Conservation (phyloP, 805 yeast genomes). For the Dipodascopsis tothii region DNA sequence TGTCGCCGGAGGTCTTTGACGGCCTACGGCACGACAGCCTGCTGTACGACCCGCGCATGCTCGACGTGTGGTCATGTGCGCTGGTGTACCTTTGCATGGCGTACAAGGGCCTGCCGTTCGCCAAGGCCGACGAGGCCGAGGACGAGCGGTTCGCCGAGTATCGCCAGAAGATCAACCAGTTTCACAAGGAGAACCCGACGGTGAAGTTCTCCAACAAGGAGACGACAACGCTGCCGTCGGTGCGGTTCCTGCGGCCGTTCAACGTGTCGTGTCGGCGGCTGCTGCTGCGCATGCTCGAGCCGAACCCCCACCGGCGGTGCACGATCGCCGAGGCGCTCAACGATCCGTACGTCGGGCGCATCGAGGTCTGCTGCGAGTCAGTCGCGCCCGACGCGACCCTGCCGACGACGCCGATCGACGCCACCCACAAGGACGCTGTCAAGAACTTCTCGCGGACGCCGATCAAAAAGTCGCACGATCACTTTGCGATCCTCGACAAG, state of each 20-base stretch:
- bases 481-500: conserved; percentile 6
- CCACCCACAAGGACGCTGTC: conserved; percentile 10
- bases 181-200: conserved; percentile 17
- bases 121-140: conserved; percentile 25
- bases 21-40: conserved; percentile 1
- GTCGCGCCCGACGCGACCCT: conserved; percentile 2
- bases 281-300: conserved; percentile 69
- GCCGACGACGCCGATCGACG: conserved; percentile 3
- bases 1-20: conserved; percentile 71
- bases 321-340: conserved; percentile 62
- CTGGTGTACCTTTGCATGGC: conserved; percentile 85
- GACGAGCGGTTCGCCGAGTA: conserved; percentile 26
- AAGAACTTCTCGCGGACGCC: conserved; percentile 7
- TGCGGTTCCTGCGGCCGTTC: conserved; percentile 19
- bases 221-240: conserved; percentile 10
- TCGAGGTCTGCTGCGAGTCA: conserved; percentile 23
- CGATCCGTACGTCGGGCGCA: conserved; percentile 61
- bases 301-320: conserved; percentile 73
- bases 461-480: conserved; percentile 14
- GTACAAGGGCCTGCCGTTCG: conserved; percentile 29
- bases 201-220: conserved; percentile 12
- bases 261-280: conserved; percentile 32
- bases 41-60: conserved; percentile 66
- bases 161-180: conserved; percentile 7
- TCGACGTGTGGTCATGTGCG: conserved; percentile 90